Evolutionary conservation across 352 stramenopile species (phyloP).

Genomic region (Phytophthora cryptogea): DNA sequence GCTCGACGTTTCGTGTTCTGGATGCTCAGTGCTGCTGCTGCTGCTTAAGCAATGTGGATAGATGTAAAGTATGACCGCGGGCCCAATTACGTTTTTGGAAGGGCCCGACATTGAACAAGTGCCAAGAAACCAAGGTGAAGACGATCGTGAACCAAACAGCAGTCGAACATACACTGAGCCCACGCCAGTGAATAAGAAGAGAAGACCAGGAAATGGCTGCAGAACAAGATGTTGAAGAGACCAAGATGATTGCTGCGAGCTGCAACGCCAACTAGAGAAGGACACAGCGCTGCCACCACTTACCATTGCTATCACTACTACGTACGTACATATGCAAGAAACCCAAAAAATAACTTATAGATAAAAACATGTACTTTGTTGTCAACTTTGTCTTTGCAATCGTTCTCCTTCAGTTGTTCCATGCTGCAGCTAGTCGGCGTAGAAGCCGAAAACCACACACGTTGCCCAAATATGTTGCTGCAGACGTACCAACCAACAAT

Average conservation of each 20-base stretch:
- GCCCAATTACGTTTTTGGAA: slow-evolving; percentile 23
- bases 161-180: not conserved
- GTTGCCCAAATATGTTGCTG: slow-evolving; percentile 90
- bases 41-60: slow-evolving; percentile 37
- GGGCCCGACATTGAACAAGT: slow-evolving; percentile 32
- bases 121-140: slow-evolving; percentile 17
- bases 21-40: slow-evolving; percentile 11
- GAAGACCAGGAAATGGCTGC: slow-evolving; percentile 1
- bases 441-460: slow-evolving; percentile 91
- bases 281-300: slow-evolving; percentile 8
- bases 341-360: slow-evolving; percentile 63
- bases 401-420: not conserved
- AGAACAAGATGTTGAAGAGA: slow-evolving; percentile 3
- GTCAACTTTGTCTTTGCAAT: slow-evolving; percentile 8
- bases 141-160: slow-evolving; percentile 26
- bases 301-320: slow-evolving; percentile 28
- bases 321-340: slow-evolving; percentile 32
- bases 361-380: slow-evolving; percentile 43
- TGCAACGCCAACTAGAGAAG: slow-evolving; percentile 13
- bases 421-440: slow-evolving; percentile 74
- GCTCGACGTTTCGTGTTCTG: slow-evolving; percentile 2
- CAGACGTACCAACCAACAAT: not conserved
- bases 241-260: slow-evolving; percentile 1
- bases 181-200: not conserved
- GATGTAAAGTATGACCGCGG: slow-evolving; percentile 50